Evolutionary conservation across 495 filamentous ascomycete species (phyloP), one percentile per base, ranked within the genome.

Genomic region (Penicillium parvum): DNA sequence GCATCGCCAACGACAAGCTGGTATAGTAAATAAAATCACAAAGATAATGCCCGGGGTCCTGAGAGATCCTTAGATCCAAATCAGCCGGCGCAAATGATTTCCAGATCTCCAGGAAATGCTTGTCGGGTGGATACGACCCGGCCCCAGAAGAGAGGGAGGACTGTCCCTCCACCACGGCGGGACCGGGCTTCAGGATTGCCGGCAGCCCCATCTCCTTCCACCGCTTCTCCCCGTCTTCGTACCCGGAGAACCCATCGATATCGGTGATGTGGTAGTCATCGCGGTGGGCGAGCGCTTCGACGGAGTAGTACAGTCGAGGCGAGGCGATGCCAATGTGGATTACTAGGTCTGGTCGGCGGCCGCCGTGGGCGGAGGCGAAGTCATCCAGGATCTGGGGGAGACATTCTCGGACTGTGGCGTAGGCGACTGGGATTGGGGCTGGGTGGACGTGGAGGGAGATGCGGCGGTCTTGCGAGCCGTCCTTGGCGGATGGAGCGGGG

Each of bases 1-100:
- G 73, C 35, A 67, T 60, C 14, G 79, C 64, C 44, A 66, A 60
- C 14, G 82, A 74, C 58, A 95, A 53, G 47, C 79, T 86, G 5
- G 83, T 83, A 65, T 82, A 94, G 63, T 86, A 92, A 35, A 85
- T 90, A 57, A 90, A 95, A 52, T 91, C 89, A 59, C 89, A 95
- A 11, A 91, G 68, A 55, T 84, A 95, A 32, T 78, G 82, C 0
- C 89, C 88, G 0, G 88, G 84, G 55, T 94, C 84, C 30, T 82
- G 77, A 4, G 84, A 88, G 9, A 83, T 65, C 5, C 79, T 71
- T 1, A 88, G 53, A 48, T 86, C 82, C 17, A 73, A 50, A 10
- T 69, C 66, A 12, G 47, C 43, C 7, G 61, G 58, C 1, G 51
- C 56, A 25, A 63, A 49, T 0, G 50, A 47, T 37, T 61, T 63